A percentile compares a stretch with the other conserved stretches of the same genome.
These are phyloP conservation scores for Suillus subalutaceus DNA, from an alignment of 768 basidiomycete species.

Conservation along the genomic window DNA sequence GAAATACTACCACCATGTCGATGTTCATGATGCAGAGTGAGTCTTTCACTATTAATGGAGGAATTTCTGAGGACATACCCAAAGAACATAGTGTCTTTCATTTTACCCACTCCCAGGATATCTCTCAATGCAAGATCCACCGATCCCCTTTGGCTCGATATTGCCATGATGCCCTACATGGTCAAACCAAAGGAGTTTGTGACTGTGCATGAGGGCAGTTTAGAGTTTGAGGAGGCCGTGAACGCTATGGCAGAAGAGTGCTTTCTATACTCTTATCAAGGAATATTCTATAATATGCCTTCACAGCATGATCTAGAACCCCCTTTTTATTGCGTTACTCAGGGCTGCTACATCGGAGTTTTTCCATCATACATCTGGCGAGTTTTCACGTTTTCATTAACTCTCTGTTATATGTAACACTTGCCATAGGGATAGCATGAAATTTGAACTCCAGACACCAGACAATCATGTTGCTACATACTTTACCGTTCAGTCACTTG, in stretches of 20 bases:
- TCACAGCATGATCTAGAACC: background rate
- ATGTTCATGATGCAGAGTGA: background rate
- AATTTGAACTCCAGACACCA: background rate
- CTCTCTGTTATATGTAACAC: background rate
- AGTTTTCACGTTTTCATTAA: background rate
- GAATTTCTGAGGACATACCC: background rate
- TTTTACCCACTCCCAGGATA: conserved; percentile 1
- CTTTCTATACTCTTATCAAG: background rate
- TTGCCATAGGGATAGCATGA: background rate
- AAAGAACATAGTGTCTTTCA: background rate
- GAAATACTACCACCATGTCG: too few species aligned
- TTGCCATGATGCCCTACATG: background rate
- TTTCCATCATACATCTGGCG: background rate
- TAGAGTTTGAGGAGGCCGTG: background rate
- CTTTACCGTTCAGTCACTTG: background rate
- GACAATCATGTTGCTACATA: background rate
- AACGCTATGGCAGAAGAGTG: background rate
- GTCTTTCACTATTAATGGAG: background rate
- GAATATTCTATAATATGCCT: conserved; percentile 3
- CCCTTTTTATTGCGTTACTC: background rate
- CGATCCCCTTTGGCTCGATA: background rate
- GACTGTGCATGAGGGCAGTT: background rate
- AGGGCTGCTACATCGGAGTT: background rate
- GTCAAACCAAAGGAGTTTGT: background rate
- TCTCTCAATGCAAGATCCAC: background rate